Percentiles rank a stretch among this genome's conserved stretches.
Evolutionary conservation across 768 basidiomycete species (phyloP).

Genomic region (Psilocybe tampanensis): DNA sequence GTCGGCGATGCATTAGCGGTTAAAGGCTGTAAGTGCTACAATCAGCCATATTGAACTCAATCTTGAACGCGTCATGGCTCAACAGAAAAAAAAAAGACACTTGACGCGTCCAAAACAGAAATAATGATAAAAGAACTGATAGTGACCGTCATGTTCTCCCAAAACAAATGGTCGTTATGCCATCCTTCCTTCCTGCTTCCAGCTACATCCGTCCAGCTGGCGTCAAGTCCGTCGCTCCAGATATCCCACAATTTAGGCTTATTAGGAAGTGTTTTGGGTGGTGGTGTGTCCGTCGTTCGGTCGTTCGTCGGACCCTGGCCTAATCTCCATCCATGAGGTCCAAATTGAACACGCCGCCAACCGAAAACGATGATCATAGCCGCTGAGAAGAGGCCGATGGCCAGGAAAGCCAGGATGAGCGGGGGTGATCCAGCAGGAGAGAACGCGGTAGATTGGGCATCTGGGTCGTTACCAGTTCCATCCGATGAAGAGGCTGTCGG

Average conservation of each 20-base stretch:
- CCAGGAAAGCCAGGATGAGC: conserved; percentile 60
- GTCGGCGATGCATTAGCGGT: conserved; percentile 16
- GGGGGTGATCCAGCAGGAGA: conserved; percentile 47
- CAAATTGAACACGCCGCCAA: conserved; percentile 39
- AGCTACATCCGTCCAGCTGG: conserved; percentile 10
- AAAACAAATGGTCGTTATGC: conserved; percentile 23
- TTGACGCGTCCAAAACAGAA: not conserved
- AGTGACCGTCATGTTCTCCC: conserved; percentile 47
- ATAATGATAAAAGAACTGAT: conserved; percentile 7
- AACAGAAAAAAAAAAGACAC: too few species aligned
- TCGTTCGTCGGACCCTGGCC: not conserved
- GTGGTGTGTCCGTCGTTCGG: not conserved
- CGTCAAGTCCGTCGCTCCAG: conserved; percentile 24
- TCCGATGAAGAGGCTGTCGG: conserved; percentile 2
- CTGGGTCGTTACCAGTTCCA: not conserved
- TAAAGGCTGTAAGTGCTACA: conserved; percentile 18
- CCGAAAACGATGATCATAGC: conserved; percentile 51
- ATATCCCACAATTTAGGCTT: conserved; percentile 50
- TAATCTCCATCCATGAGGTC: conserved; percentile 11
- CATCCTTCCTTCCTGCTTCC: conserved; percentile 5
- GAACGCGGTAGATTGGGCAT: conserved; percentile 15
- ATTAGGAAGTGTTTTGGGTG: conserved; percentile 19
- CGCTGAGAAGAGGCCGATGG: conserved; percentile 56
- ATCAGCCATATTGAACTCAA: conserved; percentile 2
- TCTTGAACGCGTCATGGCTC: not conserved